Evolutionary conservation across 2,329 filamentous ascomycete species (phyloP).

Genomic region (Fusarium oxysporum): DNA sequence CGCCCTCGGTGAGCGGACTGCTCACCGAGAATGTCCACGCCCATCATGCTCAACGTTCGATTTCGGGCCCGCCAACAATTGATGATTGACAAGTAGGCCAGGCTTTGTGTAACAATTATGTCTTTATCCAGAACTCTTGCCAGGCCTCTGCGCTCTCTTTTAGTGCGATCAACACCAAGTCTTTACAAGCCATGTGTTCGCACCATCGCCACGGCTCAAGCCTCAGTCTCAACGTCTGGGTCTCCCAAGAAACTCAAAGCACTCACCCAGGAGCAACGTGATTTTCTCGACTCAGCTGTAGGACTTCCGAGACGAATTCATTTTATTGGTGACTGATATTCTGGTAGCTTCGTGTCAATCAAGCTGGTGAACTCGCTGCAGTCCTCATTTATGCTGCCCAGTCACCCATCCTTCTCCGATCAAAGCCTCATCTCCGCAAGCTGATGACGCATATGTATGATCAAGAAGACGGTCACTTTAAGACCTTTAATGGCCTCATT

Average conservation of each 20-base stretch:
- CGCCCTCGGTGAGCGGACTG: slow-evolving; percentile 27
- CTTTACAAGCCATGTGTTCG: slow-evolving; percentile 33
- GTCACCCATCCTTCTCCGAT: slow-evolving; percentile 80
- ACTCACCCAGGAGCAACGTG: slow-evolving; percentile 75
- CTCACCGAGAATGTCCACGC: slow-evolving; percentile 34
- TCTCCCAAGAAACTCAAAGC: slow-evolving; percentile 62
- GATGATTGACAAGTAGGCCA: slow-evolving; percentile 3
- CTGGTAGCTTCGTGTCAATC: slow-evolving; percentile 86
- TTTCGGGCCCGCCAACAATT: slow-evolving; percentile 27
- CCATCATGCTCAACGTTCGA: slow-evolving; percentile 43
- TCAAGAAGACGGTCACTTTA: slow-evolving; percentile 89
- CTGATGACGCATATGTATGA: slow-evolving; percentile 99
- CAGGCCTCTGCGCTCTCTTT: slow-evolving; percentile 30
- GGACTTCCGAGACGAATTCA: slow-evolving; percentile 38
- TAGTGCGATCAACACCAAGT: slow-evolving; percentile 23
- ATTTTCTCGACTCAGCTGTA: slow-evolving; percentile 81
- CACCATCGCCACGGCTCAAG: slow-evolving; percentile 39
- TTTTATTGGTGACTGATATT: slow-evolving; percentile 10
- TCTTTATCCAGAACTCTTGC: slow-evolving; percentile 32
- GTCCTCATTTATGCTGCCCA: slow-evolving; percentile 94
- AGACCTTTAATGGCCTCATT: slow-evolving; percentile 85
- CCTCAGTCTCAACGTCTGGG: slow-evolving; percentile 37
- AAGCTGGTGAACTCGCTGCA: slow-evolving; percentile 96
- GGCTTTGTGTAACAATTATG: slow-evolving; percentile 27
- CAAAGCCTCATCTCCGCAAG: slow-evolving; percentile 87